Base-by-base conservation (phyloP, 352 stramenopile species). In the Globisporangium orthogonon region DNA sequence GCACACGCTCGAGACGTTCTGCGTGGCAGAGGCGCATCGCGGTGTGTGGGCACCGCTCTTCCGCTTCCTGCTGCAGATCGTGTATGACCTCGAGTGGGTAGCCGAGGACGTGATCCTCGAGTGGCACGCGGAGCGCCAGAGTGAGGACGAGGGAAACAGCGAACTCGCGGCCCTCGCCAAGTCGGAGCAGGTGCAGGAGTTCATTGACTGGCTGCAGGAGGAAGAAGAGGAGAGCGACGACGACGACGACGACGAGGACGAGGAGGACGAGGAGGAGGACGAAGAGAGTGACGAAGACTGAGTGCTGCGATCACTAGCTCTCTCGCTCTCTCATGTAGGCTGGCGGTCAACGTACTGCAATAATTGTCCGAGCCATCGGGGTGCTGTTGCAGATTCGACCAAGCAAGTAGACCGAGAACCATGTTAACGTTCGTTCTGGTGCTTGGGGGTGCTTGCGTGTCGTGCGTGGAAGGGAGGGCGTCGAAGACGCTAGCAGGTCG, bases 51-150 rank as follows among this genome's bases (percentile, higher is more conserved):
- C 83, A n/a, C 76, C 78, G 17, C 69, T 94, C 13, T 98, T 98
- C 67, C 91, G 94, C 48, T 97, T 97, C 66, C 62, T 98, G 47
- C 72, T 98, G 48, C 93, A 98, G 71, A 96, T 83, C 10, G 79
- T 97, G 54, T 92, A 98, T 71, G 88, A 98, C 59, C 66, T 97
- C 45, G 94, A 98, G 52, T 94, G 96, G 77, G 73, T 98, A 17
- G 79, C 77, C 39, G 94, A 98, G 46, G 92, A 98, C 30, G 83
- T 92, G 23, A 95, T 98, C 58, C 72, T 98, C 41, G 71, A 85
- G 47, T 98, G 93, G 93, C 80, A 96, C 49, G 73, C 63, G 30
- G 70, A 76, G 50, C 72, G 71, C 14, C 66, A 70, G 13, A 55
- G 76, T 37, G 79, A 74, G n/a, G 63, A 76, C 40, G 79, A 74